Percentiles rank a stretch among this genome's conserved stretches.
Conservation (phyloP, 2,329 filamentous ascomycete species). For the Alternaria consortialis region DNA sequence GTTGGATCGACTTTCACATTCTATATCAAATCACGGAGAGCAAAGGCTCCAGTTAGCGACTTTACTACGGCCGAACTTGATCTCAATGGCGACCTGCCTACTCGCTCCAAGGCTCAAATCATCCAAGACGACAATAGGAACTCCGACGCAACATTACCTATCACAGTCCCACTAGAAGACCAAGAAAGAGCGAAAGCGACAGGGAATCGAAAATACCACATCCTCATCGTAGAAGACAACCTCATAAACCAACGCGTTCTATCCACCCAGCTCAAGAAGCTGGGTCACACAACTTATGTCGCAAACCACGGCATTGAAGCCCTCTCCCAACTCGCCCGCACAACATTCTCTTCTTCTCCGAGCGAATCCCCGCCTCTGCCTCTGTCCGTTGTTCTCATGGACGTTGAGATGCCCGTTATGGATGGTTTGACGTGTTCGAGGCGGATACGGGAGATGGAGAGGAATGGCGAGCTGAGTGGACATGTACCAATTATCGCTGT, state of each 20-base stretch:
- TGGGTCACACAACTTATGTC: slow-evolving; percentile 33
- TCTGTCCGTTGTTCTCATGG: slow-evolving; percentile 26
- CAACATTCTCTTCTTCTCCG: slow-evolving; percentile 4
- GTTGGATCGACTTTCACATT: slow-evolving; percentile 38
- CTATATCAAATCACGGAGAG: slow-evolving; percentile 29
- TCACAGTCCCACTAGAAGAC: background rate
- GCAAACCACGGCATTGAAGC: slow-evolving; percentile 44
- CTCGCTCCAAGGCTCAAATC: slow-evolving; percentile 7
- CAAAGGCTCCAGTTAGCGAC: background rate
- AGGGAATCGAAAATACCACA: slow-evolving; percentile 3
- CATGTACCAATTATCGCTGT: slow-evolving; percentile 39
- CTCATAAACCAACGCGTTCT: slow-evolving; percentile 45
- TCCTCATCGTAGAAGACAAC: slow-evolving; percentile 45
- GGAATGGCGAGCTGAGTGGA: slow-evolving; percentile 10
- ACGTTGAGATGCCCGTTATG: slow-evolving; percentile 47
- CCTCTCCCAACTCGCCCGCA: slow-evolving; percentile 25
- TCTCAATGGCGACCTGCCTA: background rate
- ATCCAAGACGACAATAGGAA: background rate
- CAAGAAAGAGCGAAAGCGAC: background rate
- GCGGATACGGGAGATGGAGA: slow-evolving; percentile 31
- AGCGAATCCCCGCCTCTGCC: slow-evolving; percentile 1
- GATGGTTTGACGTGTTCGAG: slow-evolving; percentile 36
- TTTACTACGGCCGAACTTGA: background rate
- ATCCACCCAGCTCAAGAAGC: slow-evolving; percentile 32
- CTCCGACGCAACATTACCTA: background rate